Evolutionary conservation across 305 asterid genomes (phyloP).

Genomic region (Vinca major): DNA sequence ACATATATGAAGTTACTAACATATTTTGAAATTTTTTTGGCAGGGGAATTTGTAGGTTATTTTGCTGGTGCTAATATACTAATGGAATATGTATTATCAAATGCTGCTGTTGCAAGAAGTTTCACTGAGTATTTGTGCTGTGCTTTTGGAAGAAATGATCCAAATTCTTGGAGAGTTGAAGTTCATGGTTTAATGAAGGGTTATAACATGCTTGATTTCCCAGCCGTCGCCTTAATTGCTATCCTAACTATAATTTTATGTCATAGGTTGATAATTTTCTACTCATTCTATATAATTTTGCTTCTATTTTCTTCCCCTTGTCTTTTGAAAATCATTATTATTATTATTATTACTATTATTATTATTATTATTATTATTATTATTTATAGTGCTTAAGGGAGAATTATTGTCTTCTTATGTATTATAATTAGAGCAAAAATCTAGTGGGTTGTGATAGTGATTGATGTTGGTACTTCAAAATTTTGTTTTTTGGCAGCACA

Average conservation of each 20-base stretch:
- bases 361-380: no score
- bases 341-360: no score
- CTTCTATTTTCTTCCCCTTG: no score
- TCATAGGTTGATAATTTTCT: constrained; percentile 21
- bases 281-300: background rate
- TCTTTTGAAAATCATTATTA: no score
- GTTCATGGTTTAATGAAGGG: constrained; percentile 29
- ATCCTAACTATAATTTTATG: constrained; percentile 31
- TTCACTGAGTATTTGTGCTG: constrained; percentile 32
- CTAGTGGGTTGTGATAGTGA: constrained; percentile 6
- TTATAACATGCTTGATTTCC: constrained; percentile 38
- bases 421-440: background rate
- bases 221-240: constrained; percentile 27
- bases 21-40: background rate
- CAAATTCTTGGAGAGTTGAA: constrained; percentile 34
- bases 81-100: constrained; percentile 37
- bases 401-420: background rate
- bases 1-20: background rate
- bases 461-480: background rate
- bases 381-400: constrained; percentile 3
- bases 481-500: constrained; percentile 24
- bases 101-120: constrained; percentile 39
- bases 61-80: constrained; percentile 38
- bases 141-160: constrained; percentile 25
- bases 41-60: constrained; percentile 39